Evolutionary conservation across 164 flowering plant species (phyloP), one percentile per base, ranked within the genome.

Genomic region (Stephania yunnanensis): DNA sequence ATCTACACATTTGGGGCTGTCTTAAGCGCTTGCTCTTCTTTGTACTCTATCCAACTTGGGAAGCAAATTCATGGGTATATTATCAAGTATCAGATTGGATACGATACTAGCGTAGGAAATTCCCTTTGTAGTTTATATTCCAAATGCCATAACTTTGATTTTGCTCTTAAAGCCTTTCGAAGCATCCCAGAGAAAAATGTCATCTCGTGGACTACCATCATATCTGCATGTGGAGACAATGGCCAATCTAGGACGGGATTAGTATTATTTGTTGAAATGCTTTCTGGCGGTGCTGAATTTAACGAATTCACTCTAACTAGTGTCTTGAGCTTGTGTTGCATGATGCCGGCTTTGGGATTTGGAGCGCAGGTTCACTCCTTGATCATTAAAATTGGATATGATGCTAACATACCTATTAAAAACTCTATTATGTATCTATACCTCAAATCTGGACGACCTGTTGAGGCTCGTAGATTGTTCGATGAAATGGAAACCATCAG

Each of bases 381-480:
- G 67, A 81, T 85, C 80, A 80, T 84, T 70, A 94, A 90, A 78
- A 81, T 86, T 52, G 94, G 94, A 9, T 87, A 68, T 68, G 81
- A 65, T 17, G 76, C 84, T 30, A 87, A 84, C 67, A 7, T 82
- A 10, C 86, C 80, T 4, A 75, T 92, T n/a, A 86, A 69, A 53
- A 90, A 85, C 79, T 87, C 97, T 46, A 69, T 90, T 46, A 87
- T 94, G 95, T 92, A 92, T 83, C 58, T 92, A 79, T 92, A 94
- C 80, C 86, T 92, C 72, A 94, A 85, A 83, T 83, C 86, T 80
- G 93, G 95, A 42, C 65, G 58, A 79, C 67, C 85, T 30, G 81
- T 69, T 46, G 90, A 88, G 72, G 92, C 98, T 12, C 74, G 78
- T 73, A 84, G 82, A 73, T 66, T 91, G 81, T 88, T 91, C 61